Conservation (phyloP, 164 flowering plant genomes). For the Protea cynaroides region DNA sequence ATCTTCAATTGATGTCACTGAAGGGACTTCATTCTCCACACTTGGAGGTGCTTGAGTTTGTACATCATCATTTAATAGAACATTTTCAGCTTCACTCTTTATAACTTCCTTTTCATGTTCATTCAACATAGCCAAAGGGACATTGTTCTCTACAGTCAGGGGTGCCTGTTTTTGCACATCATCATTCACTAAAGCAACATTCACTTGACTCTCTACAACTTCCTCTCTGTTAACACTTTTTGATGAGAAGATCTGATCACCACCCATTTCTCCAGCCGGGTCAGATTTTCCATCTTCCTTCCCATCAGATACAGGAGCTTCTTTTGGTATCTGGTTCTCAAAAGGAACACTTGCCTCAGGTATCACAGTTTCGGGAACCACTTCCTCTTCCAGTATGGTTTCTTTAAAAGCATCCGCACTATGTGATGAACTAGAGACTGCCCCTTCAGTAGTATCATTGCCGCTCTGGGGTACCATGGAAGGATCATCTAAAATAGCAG, state of each 20-base stretch:
- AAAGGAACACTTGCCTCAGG: slow-evolving; percentile 19
- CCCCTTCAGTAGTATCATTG: slow-evolving; percentile 13
- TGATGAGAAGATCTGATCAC: slow-evolving; percentile 18
- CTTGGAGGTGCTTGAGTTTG: slow-evolving; percentile 10
- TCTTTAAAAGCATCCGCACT: slow-evolving; percentile 12
- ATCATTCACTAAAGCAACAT: slow-evolving; percentile 10
- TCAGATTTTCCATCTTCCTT: slow-evolving; percentile 18
- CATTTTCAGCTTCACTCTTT: slow-evolving; percentile 3
- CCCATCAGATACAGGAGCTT: slow-evolving; percentile 21
- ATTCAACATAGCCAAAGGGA: too few relatives aligned
- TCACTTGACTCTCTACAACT: slow-evolving; percentile 18
- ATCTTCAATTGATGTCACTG: slow-evolving; percentile 19
- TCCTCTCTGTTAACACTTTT: slow-evolving; percentile 18
- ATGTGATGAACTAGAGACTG: slow-evolving; percentile 15
- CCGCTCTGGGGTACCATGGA: background rate
- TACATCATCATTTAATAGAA: slow-evolving; percentile 10
- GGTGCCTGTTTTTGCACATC: slow-evolving; percentile 8
- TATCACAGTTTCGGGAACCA: slow-evolving; percentile 14
- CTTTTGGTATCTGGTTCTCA: slow-evolving; percentile 13
- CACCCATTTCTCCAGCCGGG: slow-evolving; percentile 12
- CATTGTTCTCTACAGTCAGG: slow-evolving; percentile 13
- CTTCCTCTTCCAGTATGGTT: slow-evolving; percentile 20
- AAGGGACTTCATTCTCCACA: slow-evolving; percentile 13
- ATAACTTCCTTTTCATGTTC: background rate
- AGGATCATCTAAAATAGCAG: slow-evolving; percentile 3